phyloP scores from a whole-genome alignment of 768 basidiomycete genomes.

The Agrocybe pediades region DNA sequence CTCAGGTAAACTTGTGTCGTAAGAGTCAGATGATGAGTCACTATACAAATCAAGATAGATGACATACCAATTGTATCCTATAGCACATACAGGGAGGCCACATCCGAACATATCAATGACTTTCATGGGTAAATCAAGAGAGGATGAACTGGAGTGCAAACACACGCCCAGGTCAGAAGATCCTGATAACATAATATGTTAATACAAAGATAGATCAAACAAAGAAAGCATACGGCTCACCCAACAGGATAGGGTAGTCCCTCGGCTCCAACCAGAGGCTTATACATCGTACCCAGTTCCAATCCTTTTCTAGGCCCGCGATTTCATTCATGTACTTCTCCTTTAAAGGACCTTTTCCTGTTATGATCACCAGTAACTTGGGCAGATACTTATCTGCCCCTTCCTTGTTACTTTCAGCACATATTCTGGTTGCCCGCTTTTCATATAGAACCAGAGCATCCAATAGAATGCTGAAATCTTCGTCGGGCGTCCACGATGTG shows the following conservation, averaged over 20 bases:
- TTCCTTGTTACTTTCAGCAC: conserved; percentile 9
- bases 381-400: conserved; percentile 46
- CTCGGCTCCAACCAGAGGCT: conserved; percentile 88
- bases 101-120: conserved; percentile 99
- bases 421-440: conserved; percentile 39
- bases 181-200: conserved; percentile 42
- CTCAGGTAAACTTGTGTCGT: conserved; percentile 67
- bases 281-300: conserved; percentile 78
- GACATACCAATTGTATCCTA: conserved; percentile 82
- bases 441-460: conserved; percentile 77
- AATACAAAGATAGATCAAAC: not conserved
- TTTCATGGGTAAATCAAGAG: conserved; percentile 96
- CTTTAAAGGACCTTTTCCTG: conserved; percentile 85
- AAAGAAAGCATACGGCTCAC: conserved; percentile 37
- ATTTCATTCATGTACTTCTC: conserved; percentile 75
- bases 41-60: not conserved
- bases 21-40: not conserved
- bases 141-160: conserved; percentile 89
- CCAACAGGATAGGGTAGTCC: conserved; percentile 88
- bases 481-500: conserved; percentile 97
- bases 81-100: conserved; percentile 89
- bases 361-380: conserved; percentile 80
- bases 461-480: conserved; percentile 87
- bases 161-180: conserved; percentile 92
- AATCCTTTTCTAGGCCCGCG: conserved; percentile 57